phyloP scores from a whole-genome alignment of 2,329 filamentous ascomycete species.

The Talaromyces pinophilus region DNA sequence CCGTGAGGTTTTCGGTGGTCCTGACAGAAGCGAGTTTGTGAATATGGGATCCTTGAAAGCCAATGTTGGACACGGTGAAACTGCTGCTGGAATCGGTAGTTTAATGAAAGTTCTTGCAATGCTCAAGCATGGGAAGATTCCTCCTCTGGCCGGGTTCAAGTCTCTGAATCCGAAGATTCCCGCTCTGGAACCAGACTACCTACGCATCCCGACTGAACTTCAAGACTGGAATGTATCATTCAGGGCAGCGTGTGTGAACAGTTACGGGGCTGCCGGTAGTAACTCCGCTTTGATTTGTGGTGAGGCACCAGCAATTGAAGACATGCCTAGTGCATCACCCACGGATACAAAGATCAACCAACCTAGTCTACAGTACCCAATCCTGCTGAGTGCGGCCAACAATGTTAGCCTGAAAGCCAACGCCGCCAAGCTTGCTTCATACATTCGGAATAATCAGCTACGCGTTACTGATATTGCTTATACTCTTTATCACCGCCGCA shows the following conservation, averaged over 20 bases:
- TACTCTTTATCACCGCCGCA: conserved; percentile 18
- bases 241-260: background rate
- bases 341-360: background rate
- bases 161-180: conserved; percentile 25
- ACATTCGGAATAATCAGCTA: conserved; percentile 2
- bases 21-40: conserved; percentile 22
- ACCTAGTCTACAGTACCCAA: background rate
- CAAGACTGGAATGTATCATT: background rate
- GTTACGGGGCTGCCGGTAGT: conserved; percentile 10
- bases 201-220: conserved; percentile 27
- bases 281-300: conserved; percentile 1
- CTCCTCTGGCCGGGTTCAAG: conserved; percentile 35
- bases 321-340: background rate
- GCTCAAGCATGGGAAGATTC: conserved; percentile 38
- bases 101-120: conserved; percentile 36
- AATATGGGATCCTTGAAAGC: conserved; percentile 36
- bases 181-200: conserved; percentile 22
- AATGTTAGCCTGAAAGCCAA: conserved; percentile 2
- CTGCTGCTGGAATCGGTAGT: conserved; percentile 30
- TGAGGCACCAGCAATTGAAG: background rate
- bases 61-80: conserved; percentile 39
- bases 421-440: background rate
- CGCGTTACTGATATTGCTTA: conserved; percentile 13
- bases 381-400: background rate
- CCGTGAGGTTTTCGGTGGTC: conserved; percentile 1